Evolutionary conservation across 2,329 filamentous ascomycete species (phyloP).

Genomic region (Phyllosticta citrichinensis): DNA sequence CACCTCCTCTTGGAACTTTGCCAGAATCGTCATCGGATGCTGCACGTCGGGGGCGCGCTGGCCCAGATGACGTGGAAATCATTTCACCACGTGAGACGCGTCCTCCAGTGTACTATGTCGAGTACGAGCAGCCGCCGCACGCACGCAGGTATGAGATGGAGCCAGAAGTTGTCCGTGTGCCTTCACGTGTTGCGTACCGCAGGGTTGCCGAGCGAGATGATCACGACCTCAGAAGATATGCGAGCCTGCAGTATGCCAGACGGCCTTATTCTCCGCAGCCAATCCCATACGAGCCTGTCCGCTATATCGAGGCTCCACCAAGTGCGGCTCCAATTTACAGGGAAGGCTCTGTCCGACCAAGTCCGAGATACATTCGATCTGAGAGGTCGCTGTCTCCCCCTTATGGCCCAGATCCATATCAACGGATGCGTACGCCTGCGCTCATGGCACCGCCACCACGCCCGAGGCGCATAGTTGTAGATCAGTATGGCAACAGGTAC

Average conservation of each 20-base stretch:
- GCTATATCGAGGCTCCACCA: constrained; percentile 29
- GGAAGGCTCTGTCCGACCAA: constrained; percentile 29
- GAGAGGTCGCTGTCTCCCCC: constrained; percentile 34
- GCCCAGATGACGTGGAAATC: constrained; percentile 29
- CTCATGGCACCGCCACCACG: constrained; percentile 36
- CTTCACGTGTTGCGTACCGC: constrained; percentile 26
- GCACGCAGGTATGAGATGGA: constrained; percentile 19
- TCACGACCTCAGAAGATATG: constrained; percentile 38
- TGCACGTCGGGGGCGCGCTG: constrained; percentile 29
- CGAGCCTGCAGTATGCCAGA: constrained; percentile 38
- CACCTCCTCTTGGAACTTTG: constrained; percentile 42
- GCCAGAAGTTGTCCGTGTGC: constrained; percentile 27
- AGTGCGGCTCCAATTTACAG: constrained; percentile 23
- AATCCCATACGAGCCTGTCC: constrained; percentile 21
- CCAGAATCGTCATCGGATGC: constrained; percentile 27
- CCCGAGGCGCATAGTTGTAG: constrained; percentile 62
- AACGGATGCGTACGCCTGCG: constrained; percentile 25
- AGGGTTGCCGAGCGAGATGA: constrained; percentile 32
- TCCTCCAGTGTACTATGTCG: constrained; percentile 37
- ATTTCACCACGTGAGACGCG: constrained; percentile 29
- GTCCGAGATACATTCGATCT: constrained; percentile 27
- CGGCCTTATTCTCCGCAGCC: constrained; percentile 33
- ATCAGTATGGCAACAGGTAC: constrained; percentile 77
- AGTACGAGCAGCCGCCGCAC: constrained; percentile 25
- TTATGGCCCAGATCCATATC: constrained; percentile 26